Conservation (phyloP, 805 yeast genomes). For the Candida lessepsii region DNA sequence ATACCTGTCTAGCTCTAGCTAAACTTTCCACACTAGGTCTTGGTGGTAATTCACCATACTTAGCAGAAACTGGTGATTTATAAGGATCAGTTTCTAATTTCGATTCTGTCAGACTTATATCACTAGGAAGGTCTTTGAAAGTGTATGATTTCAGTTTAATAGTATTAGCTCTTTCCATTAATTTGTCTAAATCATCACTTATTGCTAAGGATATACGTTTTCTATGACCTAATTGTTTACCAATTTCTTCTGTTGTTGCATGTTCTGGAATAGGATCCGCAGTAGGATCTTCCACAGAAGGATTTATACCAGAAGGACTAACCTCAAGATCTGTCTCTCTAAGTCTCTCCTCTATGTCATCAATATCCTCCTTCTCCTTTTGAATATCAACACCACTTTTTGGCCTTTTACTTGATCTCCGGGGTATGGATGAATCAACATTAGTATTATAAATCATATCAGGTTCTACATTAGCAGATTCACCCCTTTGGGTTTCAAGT, state of each 20-base stretch:
- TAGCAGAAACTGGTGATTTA: not conserved
- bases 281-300: too few species aligned
- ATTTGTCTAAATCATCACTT: conserved; percentile 37
- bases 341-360: too few species aligned
- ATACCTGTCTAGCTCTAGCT: conserved; percentile 24
- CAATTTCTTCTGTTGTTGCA: conserved; percentile 2
- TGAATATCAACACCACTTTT: conserved; percentile 26
- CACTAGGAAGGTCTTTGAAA: conserved; percentile 13
- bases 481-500: conserved; percentile 10
- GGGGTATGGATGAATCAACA: conserved; percentile 37
- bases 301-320: too few species aligned
- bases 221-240: conserved; percentile 9
- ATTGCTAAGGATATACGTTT: conserved; percentile 27
- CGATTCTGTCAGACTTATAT: conserved; percentile 11
- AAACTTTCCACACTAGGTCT: conserved; percentile 26
- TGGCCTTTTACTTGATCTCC: conserved; percentile 40
- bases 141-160: conserved; percentile 17
- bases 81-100: not conserved
- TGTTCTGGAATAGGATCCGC: not conserved
- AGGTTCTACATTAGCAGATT: conserved; percentile 20
- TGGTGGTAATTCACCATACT: conserved; percentile 19
- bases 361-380: too few species aligned
- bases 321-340: too few species aligned
- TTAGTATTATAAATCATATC: conserved; percentile 31
- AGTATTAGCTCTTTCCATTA: conserved; percentile 35